Evolutionary conservation across 1,139 yeast genomes (phyloP), one percentile per base, ranked within the genome.

Genomic region (Scheffersomyces quercinus): DNA sequence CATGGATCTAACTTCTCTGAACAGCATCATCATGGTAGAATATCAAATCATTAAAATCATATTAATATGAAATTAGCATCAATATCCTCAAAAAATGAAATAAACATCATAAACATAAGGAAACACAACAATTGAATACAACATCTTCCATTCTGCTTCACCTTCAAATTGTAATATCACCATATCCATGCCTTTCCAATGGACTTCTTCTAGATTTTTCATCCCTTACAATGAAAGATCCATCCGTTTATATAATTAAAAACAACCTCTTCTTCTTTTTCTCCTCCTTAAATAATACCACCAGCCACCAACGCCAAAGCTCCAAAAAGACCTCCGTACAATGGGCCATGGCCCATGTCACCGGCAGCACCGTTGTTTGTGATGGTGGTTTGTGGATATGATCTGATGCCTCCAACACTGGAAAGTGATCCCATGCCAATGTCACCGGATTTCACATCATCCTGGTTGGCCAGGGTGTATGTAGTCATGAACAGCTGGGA

Each of bases 341-440:
- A 37, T 38, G 47, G 39, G 16, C 40, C 38, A 12, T 5, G 33
- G 14, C 41, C 42, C 26, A 40, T 36, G 10, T 20, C 29, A 9
- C 42, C 41, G 7, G 29, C 43, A 30, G 44, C 51, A 20, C 43
- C 50, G 20, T 41, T 51, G 16, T 45, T 47, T 7, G 64, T 49
- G 1, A 31, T 31, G n/a, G 75, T 69, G 11, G 66, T 59, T 41
- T 59, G 59, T 2, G 50, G 49, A 48, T 74, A 74, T 2, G 66
- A 50, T 46, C 73, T 64, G 24, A 66, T 45, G 0, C 53, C 62
- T 4, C 78, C 79, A 9, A 69, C 67, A 1, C 72, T 73, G 20
- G 63, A 53, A 11, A 64, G 45, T 4, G 67, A 51, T 2, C 77
- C 79, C 45, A 74, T 49, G 0, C 79, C 79, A 28, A 72, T 54